Evolutionary conservation across 805 yeast genomes (phyloP).

Genomic region (Saturnispora hagleri): DNA sequence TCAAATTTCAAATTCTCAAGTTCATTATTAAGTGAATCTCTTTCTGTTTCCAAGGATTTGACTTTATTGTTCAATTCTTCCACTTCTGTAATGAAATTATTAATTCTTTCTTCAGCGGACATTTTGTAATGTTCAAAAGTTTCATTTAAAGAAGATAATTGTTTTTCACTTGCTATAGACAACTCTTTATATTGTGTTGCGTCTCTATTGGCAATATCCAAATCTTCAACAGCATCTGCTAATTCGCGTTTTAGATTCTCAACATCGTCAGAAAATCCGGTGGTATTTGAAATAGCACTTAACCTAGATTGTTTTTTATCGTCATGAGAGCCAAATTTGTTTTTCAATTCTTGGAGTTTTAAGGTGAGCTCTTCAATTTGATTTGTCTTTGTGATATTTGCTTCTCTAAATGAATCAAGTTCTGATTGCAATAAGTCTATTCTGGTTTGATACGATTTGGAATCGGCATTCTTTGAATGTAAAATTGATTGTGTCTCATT

Average conservation of each 20-base stretch:
- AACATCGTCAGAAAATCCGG: constrained; percentile 18
- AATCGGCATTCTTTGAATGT: constrained; percentile 47
- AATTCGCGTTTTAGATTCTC: constrained; percentile 25
- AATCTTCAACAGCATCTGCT: constrained; percentile 39
- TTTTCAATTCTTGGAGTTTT: constrained; percentile 29
- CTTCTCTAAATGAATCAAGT: constrained; percentile 33
- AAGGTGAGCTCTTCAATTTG: constrained; percentile 31
- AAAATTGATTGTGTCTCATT: constrained; percentile 44
- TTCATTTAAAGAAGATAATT: constrained; percentile 44
- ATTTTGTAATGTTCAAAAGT: constrained; percentile 41
- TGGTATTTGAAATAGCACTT: constrained; percentile 19
- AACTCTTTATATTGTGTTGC: constrained; percentile 54
- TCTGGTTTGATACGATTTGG: constrained; percentile 49
- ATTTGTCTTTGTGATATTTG: constrained; percentile 33
- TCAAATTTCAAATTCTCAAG: constrained; percentile 10
- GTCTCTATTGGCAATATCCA: constrained; percentile 48
- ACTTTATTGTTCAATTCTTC: constrained; percentile 13
- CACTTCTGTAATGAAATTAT: constrained; percentile 7
- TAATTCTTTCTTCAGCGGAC: constrained; percentile 19
- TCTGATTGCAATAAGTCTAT: constrained; percentile 46
- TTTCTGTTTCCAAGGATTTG: constrained; percentile 10
- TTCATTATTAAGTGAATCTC: constrained; percentile 11
- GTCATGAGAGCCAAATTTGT: constrained; percentile 23
- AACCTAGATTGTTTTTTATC: constrained; percentile 24
- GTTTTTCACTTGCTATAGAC: constrained; percentile 57